These are phyloP conservation scores for Kalanchoe fedtschenkoi DNA, from an alignment of 164 flowering plant species.

Conservation along the genomic window DNA sequence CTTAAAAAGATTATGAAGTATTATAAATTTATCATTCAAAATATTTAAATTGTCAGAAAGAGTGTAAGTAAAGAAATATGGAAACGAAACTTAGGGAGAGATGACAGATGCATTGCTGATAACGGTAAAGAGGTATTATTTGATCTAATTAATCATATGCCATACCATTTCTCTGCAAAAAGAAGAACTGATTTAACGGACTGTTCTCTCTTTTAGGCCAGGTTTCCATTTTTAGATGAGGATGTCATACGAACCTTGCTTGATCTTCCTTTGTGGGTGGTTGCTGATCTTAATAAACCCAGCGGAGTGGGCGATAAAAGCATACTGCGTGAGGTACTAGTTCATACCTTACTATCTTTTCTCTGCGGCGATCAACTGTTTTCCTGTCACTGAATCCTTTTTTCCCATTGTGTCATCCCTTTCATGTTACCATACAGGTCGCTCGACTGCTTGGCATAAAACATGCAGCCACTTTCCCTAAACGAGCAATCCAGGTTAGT, in stretches of 20 bases:
- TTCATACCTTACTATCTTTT: neutral
- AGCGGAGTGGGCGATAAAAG: constrained; percentile 88
- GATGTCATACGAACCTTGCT: constrained; percentile 74
- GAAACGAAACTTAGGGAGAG: constrained; percentile 97
- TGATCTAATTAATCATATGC: constrained; percentile 1
- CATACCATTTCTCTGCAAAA: neutral
- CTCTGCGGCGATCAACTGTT: neutral
- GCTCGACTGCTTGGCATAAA: constrained; percentile 59
- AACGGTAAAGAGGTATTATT: constrained; percentile 81
- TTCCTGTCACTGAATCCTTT: neutral
- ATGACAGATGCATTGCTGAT: constrained; percentile 91
- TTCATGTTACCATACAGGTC: constrained; percentile 35
- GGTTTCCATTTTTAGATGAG: constrained; percentile 96
- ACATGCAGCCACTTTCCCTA: constrained; percentile 63
- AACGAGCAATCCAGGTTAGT: constrained; percentile 92
- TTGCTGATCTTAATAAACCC: constrained; percentile 78
- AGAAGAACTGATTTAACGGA: neutral
- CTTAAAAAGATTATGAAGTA: too few relatives aligned
- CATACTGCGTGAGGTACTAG: constrained; percentile 77
- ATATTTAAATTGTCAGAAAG: too few relatives aligned
- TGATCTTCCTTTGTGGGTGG: constrained; percentile 78
- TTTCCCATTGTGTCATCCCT: neutral
- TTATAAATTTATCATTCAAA: too few relatives aligned
- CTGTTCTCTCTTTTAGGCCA: constrained; percentile 40
- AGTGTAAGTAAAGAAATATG: too few relatives aligned